Percentiles rank a stretch among this genome's conserved stretches.
phyloP scores from a whole-genome alignment of 1,284 basidiomycete genomes.

The Volvariella volvacea region DNA sequence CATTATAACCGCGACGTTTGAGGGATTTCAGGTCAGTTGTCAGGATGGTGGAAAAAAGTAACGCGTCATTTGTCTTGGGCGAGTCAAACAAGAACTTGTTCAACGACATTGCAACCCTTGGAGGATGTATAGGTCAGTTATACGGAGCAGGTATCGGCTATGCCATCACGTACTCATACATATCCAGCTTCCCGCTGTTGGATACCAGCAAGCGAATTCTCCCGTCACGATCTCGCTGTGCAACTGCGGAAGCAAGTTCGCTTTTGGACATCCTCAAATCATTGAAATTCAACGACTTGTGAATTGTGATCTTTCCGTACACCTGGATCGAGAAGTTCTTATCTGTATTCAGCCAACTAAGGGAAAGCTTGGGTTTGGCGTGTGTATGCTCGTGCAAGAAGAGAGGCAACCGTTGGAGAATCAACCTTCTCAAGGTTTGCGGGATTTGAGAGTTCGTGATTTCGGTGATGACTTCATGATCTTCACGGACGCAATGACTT shows the following conservation, averaged over 20 bases:
- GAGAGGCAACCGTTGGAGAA: constrained; percentile 85
- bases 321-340: constrained; percentile 69
- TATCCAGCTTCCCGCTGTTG: constrained; percentile 70
- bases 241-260: constrained; percentile 73
- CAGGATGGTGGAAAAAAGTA: constrained; percentile 90
- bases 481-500: constrained; percentile 68
- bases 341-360: constrained; percentile 68
- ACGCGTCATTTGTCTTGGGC: constrained; percentile 74
- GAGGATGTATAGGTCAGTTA: too few species aligned
- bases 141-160: neutral
- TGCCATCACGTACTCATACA: constrained; percentile 73
- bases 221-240: constrained; percentile 49
- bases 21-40: constrained; percentile 84
- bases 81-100: constrained; percentile 72
- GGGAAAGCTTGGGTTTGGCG: constrained; percentile 59
- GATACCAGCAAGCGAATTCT: constrained; percentile 76
- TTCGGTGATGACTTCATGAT: constrained; percentile 59
- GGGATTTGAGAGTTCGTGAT: constrained; percentile 41
- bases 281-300: constrained; percentile 52
- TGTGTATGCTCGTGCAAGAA: constrained; percentile 89
- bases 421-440: constrained; percentile 47
- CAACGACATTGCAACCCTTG: constrained; percentile 73
- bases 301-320: constrained; percentile 56
- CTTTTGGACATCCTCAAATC: constrained; percentile 41
- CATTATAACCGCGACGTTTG: constrained; percentile 82